A percentile compares a stretch with the other conserved stretches of the same genome.
phyloP scores from a whole-genome alignment of 257 asterid genomes.

The Dorcoceras hygrometricum region DNA sequence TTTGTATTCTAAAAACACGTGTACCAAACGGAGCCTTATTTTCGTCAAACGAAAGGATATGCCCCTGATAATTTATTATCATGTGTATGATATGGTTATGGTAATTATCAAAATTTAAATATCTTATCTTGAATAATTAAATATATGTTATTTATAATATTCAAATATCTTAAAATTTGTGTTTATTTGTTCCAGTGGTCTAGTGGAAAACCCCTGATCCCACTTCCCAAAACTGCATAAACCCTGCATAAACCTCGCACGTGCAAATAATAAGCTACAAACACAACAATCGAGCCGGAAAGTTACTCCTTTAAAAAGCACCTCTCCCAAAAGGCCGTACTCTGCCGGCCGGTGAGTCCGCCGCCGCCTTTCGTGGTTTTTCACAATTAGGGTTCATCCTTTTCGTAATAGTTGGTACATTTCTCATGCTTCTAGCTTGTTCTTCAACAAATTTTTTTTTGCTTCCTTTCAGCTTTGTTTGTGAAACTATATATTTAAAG shows the following conservation, averaged over 20 bases:
- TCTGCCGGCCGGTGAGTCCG: conserved; percentile 21
- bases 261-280: conserved; percentile 7
- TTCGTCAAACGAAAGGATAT: too few relatives aligned
- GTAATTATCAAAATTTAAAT: too few relatives aligned
- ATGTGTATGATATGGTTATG: too few relatives aligned
- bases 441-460: not conserved
- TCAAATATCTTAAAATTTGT: too few relatives aligned
- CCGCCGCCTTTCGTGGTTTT: not conserved
- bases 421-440: not conserved
- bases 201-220: not conserved
- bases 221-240: not conserved
- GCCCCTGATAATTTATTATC: too few relatives aligned
- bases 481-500: conserved; percentile 2
- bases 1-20: too few relatives aligned
- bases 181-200: too few relatives aligned
- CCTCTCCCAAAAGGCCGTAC: not conserved
- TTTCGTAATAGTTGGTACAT: not conserved
- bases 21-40: too few relatives aligned
- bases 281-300: not conserved
- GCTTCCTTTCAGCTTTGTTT: not conserved
- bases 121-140: not conserved
- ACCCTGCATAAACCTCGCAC: conserved; percentile 18
- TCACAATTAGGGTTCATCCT: not conserved
- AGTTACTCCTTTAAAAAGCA: not conserved
- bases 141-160: too few relatives aligned